Base-by-base conservation (phyloP, 768 basidiomycete species). In the Panaeolus papilionaceus region DNA sequence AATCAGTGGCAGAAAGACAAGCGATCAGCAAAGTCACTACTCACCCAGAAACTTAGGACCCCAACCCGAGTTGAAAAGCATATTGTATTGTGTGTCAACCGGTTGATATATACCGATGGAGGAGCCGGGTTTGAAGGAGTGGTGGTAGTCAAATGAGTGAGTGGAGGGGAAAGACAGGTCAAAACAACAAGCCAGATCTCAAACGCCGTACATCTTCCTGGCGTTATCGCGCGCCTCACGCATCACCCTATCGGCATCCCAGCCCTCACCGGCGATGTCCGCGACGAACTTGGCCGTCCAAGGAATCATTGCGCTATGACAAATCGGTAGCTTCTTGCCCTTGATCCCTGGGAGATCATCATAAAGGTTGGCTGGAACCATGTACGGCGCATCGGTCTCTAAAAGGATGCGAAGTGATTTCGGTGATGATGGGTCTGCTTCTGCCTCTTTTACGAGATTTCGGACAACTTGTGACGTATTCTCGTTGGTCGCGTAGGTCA, bases 351-450 rank as follows among this genome's bases (percentile, higher is more conserved):
- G 82, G 0, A 93, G 77, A 0, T 88, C 80, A 2, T 78, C 75
- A 72, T 93, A 93, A 18, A 95, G 75, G 67, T 92, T 95, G 0
- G 86, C 81, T 0, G 94, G 94, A 0, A 91, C 84, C 94, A 96
- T 95, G 79, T 85, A 96, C 0, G 94, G 94, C 3, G 93, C 93
- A 70, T 96, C 94, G 0, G 94, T 94, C 77, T 96, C 94, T 2
- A 95, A 83, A 0, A 95, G 76, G 61, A 90, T 86, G 45, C 86
- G 83, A 2, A 84, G 75, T 3, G 77, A 75, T 11, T 71, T 26
- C 28, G 8, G 61, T 38, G 44, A 63, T 12, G 51, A 49, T 33
- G 69, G 23, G n/a, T 65, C 42, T 9, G 62, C 54, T 14, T 64
- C 63, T 45, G 66, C 40, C 51, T 61, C 66, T 38, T 69, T 58